phyloP scores from a whole-genome alignment of 345 rosid species.

The Linum trigynum region DNA sequence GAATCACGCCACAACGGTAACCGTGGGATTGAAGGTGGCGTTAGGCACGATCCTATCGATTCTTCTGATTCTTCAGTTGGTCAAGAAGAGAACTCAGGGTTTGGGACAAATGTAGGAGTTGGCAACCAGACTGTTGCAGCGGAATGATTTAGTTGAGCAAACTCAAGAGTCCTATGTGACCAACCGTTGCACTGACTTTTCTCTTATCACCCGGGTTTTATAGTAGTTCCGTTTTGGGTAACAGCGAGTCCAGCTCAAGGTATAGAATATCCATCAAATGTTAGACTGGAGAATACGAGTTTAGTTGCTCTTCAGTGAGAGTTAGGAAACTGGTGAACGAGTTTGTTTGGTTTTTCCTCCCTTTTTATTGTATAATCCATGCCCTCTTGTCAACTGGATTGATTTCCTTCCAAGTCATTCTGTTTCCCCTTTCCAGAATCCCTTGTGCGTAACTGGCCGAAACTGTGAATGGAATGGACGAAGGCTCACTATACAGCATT shows the following conservation, averaged over 20 bases:
- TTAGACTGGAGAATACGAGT: conserved; percentile 12
- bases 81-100: conserved; percentile 44
- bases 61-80: conserved; percentile 27
- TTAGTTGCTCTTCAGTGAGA: conserved; percentile 8
- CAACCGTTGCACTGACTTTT: conserved; percentile 8
- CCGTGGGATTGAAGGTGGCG: conserved; percentile 15
- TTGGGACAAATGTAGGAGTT: conserved; percentile 22
- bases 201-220: conserved; percentile 16
- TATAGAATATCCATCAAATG: background rate
- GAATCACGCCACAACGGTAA: too few species aligned
- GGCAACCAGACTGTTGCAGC: conserved; percentile 34
- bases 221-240: conserved; percentile 9
- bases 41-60: conserved; percentile 24
- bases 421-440: too few species aligned
- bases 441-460: too few species aligned
- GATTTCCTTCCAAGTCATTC: too few species aligned
- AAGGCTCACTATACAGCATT: too few species aligned
- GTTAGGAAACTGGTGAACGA: background rate
- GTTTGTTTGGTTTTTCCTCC: too few species aligned
- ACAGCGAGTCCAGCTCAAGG: too few species aligned
- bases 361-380: background rate
- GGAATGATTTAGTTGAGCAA: conserved; percentile 22
- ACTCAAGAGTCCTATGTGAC: conserved; percentile 2
- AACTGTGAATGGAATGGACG: too few species aligned
- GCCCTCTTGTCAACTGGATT: background rate